Conservation (phyloP, 371 early-diverging fungal species). For the Basidiobolus meristosporus region DNA sequence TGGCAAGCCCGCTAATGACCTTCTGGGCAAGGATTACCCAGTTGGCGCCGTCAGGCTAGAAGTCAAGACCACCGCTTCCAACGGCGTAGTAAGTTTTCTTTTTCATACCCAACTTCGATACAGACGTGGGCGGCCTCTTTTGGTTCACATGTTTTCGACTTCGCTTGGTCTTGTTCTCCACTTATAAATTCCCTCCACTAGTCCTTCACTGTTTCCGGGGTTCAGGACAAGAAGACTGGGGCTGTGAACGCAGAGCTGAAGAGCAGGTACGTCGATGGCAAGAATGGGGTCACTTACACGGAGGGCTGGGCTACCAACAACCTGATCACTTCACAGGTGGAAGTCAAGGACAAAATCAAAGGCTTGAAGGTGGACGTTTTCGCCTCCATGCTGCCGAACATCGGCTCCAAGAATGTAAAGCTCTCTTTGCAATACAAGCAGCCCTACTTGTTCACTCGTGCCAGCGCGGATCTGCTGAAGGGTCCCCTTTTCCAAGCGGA, state of each 20-base stretch:
- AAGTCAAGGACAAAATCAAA: slow-evolving; percentile 83
- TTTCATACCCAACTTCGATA: background rate
- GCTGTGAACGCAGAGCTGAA: slow-evolving; percentile 87
- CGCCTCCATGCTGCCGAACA: slow-evolving; percentile 19
- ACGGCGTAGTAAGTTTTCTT: slow-evolving; percentile 67
- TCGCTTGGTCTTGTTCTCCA: too few relatives aligned
- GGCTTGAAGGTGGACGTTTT: slow-evolving; percentile 53
- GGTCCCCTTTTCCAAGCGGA: slow-evolving; percentile 62
- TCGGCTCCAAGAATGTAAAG: slow-evolving; percentile 44
- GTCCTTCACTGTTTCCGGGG: slow-evolving; percentile 88
- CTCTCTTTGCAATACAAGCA: slow-evolving; percentile 68
- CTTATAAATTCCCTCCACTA: slow-evolving; percentile 11
- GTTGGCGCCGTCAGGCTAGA: slow-evolving; percentile 88
- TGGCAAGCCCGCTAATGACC: slow-evolving; percentile 87
- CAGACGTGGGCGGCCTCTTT: background rate
- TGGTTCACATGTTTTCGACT: too few relatives aligned
- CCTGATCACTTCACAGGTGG: slow-evolving; percentile 77
- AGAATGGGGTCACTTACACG: slow-evolving; percentile 82
- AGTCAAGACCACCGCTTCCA: slow-evolving; percentile 84
- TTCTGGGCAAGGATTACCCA: slow-evolving; percentile 92
- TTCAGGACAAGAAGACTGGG: slow-evolving; percentile 85
- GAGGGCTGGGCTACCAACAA: slow-evolving; percentile 90
- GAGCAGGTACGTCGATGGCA: slow-evolving; percentile 86
- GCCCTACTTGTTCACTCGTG: slow-evolving; percentile 48
- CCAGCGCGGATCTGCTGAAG: slow-evolving; percentile 55